Evolutionary conservation across 1,284 basidiomycete genomes (phyloP).

Genomic region (Cystobasidium pallidum): DNA sequence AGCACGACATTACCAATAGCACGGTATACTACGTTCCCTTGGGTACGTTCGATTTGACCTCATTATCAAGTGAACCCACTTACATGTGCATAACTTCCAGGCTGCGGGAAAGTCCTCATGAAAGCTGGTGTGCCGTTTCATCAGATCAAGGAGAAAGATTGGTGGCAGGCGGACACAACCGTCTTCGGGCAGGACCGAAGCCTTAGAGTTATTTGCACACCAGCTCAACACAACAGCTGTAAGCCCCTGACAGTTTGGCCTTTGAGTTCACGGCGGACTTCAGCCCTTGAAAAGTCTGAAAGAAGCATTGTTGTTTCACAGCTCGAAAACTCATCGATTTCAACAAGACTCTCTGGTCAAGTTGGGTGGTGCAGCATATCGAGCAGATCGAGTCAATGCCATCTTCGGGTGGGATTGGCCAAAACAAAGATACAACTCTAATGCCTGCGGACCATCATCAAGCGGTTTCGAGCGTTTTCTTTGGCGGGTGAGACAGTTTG

Average conservation of each 20-base stretch:
- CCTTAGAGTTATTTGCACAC: constrained; percentile 52
- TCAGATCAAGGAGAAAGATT: constrained; percentile 52
- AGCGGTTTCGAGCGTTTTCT: constrained; percentile 45
- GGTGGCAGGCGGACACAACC: constrained; percentile 52
- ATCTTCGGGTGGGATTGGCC: too few relatives aligned
- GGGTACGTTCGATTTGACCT: constrained; percentile 41
- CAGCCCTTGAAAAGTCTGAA: too few relatives aligned
- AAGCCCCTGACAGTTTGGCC: too few relatives aligned
- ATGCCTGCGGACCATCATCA: background rate
- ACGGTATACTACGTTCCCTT: constrained; percentile 52
- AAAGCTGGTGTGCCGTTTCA: constrained; percentile 46
- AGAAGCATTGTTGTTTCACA: constrained; percentile 4
- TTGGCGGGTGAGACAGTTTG: constrained; percentile 47
- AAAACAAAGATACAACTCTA: background rate
- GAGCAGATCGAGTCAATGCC: constrained; percentile 1
- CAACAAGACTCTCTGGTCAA: constrained; percentile 52
- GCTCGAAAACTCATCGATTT: constrained; percentile 51
- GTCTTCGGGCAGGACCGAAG: constrained; percentile 45
- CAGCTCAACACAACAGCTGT: constrained; percentile 54
- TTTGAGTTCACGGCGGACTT: too few relatives aligned
- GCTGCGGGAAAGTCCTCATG: constrained; percentile 50
- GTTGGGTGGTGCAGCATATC: constrained; percentile 53
- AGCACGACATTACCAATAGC: constrained; percentile 41
- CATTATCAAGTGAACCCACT: background rate
- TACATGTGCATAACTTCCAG: constrained; percentile 4